A percentile compares a stretch with the other conserved stretches of the same genome.
Conservation (phyloP, 129 eudicot species). For the Saussurea involucrata region DNA sequence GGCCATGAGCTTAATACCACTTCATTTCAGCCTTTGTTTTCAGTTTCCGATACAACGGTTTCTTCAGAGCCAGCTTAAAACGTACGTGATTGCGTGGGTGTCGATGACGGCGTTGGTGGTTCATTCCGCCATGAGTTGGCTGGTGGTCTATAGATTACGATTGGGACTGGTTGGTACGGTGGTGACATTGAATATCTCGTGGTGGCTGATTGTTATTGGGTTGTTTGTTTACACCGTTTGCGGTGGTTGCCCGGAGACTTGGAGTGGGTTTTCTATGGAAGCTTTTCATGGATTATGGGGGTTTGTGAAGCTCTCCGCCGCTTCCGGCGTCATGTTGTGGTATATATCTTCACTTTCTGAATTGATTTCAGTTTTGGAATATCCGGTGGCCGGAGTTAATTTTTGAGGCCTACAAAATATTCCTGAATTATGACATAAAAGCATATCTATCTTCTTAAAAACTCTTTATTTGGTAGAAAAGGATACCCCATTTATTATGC, state of each 20-base stretch:
- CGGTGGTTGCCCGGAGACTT: slow-evolving; percentile 72
- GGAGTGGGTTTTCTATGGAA: slow-evolving; percentile 71
- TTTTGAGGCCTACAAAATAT: neutral
- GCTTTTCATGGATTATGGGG: slow-evolving; percentile 76
- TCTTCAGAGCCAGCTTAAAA: slow-evolving; percentile 80
- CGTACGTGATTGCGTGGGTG: slow-evolving; percentile 63
- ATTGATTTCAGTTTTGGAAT: neutral
- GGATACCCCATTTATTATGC: neutral
- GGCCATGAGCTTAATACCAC: slow-evolving; percentile 51
- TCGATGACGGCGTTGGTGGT: slow-evolving; percentile 43
- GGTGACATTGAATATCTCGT: slow-evolving; percentile 53
- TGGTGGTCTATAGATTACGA: slow-evolving; percentile 40
- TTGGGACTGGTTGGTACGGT: slow-evolving; percentile 59
- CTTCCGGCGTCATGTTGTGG: slow-evolving; percentile 98
- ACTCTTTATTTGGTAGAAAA: neutral
- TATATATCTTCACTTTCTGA: slow-evolving; percentile 3
- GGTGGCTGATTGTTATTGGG: slow-evolving; percentile 64
- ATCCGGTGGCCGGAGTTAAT: neutral
- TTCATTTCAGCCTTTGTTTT: slow-evolving; percentile 72
- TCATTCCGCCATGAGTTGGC: slow-evolving; percentile 57
- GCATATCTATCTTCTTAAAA: neutral
- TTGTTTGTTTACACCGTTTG: slow-evolving; percentile 35
- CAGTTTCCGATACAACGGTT: slow-evolving; percentile 77
- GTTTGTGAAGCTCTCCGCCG: slow-evolving; percentile 73
- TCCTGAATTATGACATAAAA: neutral